phyloP scores from a whole-genome alignment of 306 rosid species.

The Sechiopsis laciniata region DNA sequence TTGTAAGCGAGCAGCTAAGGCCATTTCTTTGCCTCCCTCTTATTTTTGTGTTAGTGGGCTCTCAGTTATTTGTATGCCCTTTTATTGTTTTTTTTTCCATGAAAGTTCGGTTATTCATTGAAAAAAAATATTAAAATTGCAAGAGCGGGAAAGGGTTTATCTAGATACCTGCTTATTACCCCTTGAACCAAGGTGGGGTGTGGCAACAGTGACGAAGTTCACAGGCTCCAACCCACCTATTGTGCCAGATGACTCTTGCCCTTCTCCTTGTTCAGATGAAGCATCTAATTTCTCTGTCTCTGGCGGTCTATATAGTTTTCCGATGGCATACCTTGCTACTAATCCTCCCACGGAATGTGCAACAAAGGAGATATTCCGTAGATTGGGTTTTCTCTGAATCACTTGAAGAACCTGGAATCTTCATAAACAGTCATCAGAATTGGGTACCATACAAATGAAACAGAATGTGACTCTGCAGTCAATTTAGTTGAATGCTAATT shows the following conservation, averaged over 20 bases:
- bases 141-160: background rate
- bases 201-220: slow-evolving; percentile 85
- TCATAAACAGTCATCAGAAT: slow-evolving; percentile 16
- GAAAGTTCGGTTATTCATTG: too few species aligned
- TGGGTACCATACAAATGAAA: background rate
- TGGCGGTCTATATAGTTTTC: slow-evolving; percentile 61
- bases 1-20: too few species aligned
- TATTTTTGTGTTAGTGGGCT: too few species aligned
- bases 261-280: slow-evolving; percentile 30
- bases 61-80: too few species aligned
- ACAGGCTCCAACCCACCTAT: slow-evolving; percentile 78
- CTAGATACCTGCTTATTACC: slow-evolving; percentile 82
- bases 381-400: slow-evolving; percentile 59
- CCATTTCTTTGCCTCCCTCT: too few species aligned
- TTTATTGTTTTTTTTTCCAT: too few species aligned
- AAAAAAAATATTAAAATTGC: background rate
- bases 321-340: slow-evolving; percentile 88
- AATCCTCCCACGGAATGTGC: slow-evolving; percentile 97
- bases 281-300: slow-evolving; percentile 32
- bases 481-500: background rate
- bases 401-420: slow-evolving; percentile 58
- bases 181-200: slow-evolving; percentile 98
- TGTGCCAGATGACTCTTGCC: slow-evolving; percentile 42
- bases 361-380: slow-evolving; percentile 70
- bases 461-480: background rate